Percentiles rank a stretch among this genome's conserved stretches.
These are phyloP conservation scores for Didymella segeticola DNA, from an alignment of 2,329 filamentous ascomycete species.

Conservation along the genomic window DNA sequence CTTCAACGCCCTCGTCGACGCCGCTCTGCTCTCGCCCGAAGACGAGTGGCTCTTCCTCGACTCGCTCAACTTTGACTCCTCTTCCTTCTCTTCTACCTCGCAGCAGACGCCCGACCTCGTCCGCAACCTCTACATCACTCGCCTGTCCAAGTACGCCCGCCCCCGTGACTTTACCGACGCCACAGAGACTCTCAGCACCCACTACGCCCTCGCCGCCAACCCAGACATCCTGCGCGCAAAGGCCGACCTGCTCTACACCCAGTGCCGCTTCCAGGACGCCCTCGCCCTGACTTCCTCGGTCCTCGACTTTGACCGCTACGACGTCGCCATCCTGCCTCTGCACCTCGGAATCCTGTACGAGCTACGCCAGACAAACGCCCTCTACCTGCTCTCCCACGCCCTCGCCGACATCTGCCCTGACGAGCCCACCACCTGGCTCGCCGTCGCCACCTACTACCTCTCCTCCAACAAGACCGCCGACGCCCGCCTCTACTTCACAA, in stretches of 20 bases:
- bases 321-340: conserved; percentile 86
- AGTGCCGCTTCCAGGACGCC: conserved; percentile 90
- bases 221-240: conserved; percentile 88
- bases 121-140: conserved; percentile 94
- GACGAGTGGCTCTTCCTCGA: conserved; percentile 92
- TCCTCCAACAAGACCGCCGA: conserved; percentile 88
- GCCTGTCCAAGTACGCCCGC: conserved; percentile 93
- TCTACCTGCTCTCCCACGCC: conserved; percentile 92
- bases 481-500: conserved; percentile 93
- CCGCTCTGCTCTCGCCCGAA: conserved; percentile 85
- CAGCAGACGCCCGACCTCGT: conserved; percentile 94
- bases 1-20: conserved; percentile 97
- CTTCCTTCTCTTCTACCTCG: conserved; percentile 69
- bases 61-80: conserved; percentile 86
- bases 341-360: conserved; percentile 92
- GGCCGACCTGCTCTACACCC: conserved; percentile 90
- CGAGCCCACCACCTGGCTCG: conserved; percentile 90
- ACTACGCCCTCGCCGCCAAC: conserved; percentile 87
- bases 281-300: conserved; percentile 83
- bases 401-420: conserved; percentile 90
- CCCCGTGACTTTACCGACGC: conserved; percentile 82
- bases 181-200: conserved; percentile 88
- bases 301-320: conserved; percentile 83
- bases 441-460: conserved; percentile 94
- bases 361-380: conserved; percentile 81